phyloP scores from a whole-genome alignment of 2,329 filamentous ascomycete species.

The Epichloe gansuensis region DNA sequence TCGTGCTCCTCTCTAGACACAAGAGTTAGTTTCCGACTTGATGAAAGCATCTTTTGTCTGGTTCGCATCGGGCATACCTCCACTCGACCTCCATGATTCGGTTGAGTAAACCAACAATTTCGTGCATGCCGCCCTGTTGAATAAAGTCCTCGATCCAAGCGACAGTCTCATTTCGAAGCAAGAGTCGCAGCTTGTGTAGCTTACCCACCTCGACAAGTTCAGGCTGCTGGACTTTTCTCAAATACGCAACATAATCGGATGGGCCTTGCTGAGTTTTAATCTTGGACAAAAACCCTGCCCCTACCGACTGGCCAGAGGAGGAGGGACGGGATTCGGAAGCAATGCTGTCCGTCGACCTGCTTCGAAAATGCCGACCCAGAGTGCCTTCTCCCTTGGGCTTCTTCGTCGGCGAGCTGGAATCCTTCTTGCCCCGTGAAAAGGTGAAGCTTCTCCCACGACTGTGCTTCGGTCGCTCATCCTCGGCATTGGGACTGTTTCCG shows the following conservation, averaged over 20 bases:
- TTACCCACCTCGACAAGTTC: slow-evolving; percentile 85
- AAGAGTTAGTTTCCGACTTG: slow-evolving; percentile 8
- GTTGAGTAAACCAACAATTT: slow-evolving; percentile 75
- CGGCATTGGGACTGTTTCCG: slow-evolving; percentile 27
- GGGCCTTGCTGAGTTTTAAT: slow-evolving; percentile 65
- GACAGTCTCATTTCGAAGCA: slow-evolving; percentile 89
- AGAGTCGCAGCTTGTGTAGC: slow-evolving; percentile 78
- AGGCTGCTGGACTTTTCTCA: slow-evolving; percentile 70
- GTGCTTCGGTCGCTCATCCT: slow-evolving; percentile 39
- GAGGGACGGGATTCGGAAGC: slow-evolving; percentile 45
- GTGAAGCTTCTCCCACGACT: slow-evolving; percentile 52
- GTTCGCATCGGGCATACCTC: slow-evolving; percentile 44
- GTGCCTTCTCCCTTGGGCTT: slow-evolving; percentile 58
- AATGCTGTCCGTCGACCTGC: slow-evolving; percentile 61
- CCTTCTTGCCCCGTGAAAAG: slow-evolving; percentile 51
- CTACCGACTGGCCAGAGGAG: slow-evolving; percentile 37
- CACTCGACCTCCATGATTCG: slow-evolving; percentile 94
- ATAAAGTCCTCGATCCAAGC: slow-evolving; percentile 93
- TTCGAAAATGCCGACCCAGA: slow-evolving; percentile 51
- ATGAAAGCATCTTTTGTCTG: background rate
- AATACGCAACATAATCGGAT: slow-evolving; percentile 74
- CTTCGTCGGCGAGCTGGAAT: slow-evolving; percentile 59
- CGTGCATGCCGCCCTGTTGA: slow-evolving; percentile 77
- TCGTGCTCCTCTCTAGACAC: slow-evolving; percentile 76
- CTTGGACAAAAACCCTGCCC: slow-evolving; percentile 49